A percentile compares a stretch with the other conserved stretches of the same genome.
Evolutionary conservation across 225 moss, liverwort and hornwort species (phyloP).

Genomic region (Pseudoscleropodium purum): DNA sequence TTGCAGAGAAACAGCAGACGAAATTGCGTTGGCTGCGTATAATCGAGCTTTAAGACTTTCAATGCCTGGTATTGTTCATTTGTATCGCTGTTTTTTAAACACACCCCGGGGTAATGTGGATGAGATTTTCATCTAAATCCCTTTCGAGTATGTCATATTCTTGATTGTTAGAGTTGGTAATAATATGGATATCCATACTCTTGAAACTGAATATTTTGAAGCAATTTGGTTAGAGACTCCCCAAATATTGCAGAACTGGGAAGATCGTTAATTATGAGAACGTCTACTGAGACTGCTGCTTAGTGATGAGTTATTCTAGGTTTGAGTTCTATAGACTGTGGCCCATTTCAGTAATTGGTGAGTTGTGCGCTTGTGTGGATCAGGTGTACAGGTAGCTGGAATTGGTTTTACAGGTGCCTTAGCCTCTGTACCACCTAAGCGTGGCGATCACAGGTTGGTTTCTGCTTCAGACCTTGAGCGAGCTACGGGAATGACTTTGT

Average conservation of each 20-base stretch:
- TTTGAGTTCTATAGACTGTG: neutral
- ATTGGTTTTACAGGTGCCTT: constrained; percentile 88
- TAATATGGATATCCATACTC: neutral
- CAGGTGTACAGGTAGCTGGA: constrained; percentile 89
- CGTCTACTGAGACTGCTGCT: neutral
- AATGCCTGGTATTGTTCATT: constrained; percentile 53
- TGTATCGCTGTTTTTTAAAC: neutral
- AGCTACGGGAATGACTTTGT: neutral
- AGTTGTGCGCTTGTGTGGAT: neutral
- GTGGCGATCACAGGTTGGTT: constrained; percentile 82
- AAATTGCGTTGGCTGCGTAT: constrained; percentile 75
- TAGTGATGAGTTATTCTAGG: neutral
- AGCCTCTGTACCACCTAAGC: constrained; percentile 68
- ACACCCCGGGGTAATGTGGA: neutral
- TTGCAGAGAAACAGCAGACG: constrained; percentile 75
- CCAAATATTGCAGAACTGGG: neutral
- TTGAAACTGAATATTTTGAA: neutral
- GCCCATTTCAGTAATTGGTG: neutral
- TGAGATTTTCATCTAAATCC: neutral
- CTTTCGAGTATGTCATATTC: neutral
- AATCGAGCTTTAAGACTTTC: constrained; percentile 79
- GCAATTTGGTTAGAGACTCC: neutral
- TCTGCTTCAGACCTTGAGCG: neutral
- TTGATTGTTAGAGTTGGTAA: neutral
- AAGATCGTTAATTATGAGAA: neutral